phyloP scores from a whole-genome alignment of 768 basidiomycete species.

The Krasilnikovozyma curviuscula region DNA sequence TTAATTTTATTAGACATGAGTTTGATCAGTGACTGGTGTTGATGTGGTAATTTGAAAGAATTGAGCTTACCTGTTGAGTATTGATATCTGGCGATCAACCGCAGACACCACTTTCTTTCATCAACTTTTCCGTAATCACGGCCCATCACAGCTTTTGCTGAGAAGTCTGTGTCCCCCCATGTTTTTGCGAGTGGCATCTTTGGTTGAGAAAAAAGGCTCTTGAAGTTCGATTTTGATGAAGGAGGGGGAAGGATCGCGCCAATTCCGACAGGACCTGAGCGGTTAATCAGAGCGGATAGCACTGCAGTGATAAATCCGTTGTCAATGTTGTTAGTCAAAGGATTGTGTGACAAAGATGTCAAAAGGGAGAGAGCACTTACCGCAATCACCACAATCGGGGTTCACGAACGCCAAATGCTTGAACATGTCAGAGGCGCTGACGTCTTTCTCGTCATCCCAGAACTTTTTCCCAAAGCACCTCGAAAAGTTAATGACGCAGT shows the following conservation, averaged over 20 bases:
- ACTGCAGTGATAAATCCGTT: constrained; percentile 1
- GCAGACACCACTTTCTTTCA: constrained; percentile 19
- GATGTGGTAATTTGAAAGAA: too few relatives aligned
- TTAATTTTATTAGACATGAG: too few relatives aligned
- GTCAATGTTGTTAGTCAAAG: too few relatives aligned
- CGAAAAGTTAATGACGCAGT: constrained; percentile 1
- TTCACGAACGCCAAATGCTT: constrained; percentile 18
- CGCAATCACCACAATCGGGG: constrained; percentile 22
- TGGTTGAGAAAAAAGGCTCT: constrained; percentile 17
- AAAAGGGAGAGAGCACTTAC: neutral
- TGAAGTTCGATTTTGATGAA: neutral
- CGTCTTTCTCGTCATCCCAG: neutral
- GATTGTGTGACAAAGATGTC: neutral
- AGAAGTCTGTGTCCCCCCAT: constrained; percentile 21
- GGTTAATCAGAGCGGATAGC: constrained; percentile 19
- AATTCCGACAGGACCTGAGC: constrained; percentile 19
- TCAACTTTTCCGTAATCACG: constrained; percentile 11
- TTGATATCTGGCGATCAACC: constrained; percentile 20
- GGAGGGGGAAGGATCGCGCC: constrained; percentile 19
- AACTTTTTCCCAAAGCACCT: constrained; percentile 7
- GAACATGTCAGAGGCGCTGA: constrained; percentile 19
- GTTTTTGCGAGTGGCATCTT: constrained; percentile 18
- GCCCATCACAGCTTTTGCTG: constrained; percentile 11
- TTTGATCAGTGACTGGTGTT: too few relatives aligned
- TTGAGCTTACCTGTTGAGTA: constrained; percentile 20